Conservation (phyloP, 129 eudicot genomes). For the Flaveria sonorensis region DNA sequence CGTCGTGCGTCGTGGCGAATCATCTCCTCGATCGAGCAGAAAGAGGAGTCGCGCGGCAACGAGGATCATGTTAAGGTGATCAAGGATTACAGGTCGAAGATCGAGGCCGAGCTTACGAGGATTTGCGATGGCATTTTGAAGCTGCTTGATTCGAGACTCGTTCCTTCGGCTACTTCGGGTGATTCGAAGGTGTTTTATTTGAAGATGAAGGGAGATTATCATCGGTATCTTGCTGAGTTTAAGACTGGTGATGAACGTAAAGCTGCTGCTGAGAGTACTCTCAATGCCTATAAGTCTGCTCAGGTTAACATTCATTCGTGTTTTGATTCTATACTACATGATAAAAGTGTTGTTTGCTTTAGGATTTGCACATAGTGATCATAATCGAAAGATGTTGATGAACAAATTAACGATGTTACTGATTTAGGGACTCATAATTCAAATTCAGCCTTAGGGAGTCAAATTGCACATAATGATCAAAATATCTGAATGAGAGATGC, state of each 20-base stretch:
- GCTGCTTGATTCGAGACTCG: slow-evolving; percentile 17
- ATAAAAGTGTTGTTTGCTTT: no score
- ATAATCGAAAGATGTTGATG: no score
- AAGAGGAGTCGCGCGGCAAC: slow-evolving; percentile 18
- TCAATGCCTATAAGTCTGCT: slow-evolving; percentile 12
- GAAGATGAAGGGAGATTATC: slow-evolving; percentile 24
- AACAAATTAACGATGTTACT: no score
- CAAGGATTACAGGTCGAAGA: slow-evolving; percentile 18
- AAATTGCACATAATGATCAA: no score
- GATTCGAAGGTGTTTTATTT: slow-evolving; percentile 26
- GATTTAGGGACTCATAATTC: no score
- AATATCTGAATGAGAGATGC: background rate
- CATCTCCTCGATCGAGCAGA: slow-evolving; percentile 15
- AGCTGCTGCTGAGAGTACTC: slow-evolving; percentile 17
- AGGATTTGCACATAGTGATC: no score
- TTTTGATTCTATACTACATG: background rate
- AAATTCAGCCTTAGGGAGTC: no score
- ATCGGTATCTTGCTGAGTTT: slow-evolving; percentile 17
- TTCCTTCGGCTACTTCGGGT: slow-evolving; percentile 12
- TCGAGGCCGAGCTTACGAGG: slow-evolving; percentile 16
- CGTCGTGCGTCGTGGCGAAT: slow-evolving; percentile 22
- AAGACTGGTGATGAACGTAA: slow-evolving; percentile 18
- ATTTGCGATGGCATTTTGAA: slow-evolving; percentile 18
- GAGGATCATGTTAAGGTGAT: slow-evolving; percentile 18
- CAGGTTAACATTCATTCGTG: background rate